phyloP scores from a whole-genome alignment of 352 stramenopile genomes.

The Poterioochromonas sp. region DNA sequence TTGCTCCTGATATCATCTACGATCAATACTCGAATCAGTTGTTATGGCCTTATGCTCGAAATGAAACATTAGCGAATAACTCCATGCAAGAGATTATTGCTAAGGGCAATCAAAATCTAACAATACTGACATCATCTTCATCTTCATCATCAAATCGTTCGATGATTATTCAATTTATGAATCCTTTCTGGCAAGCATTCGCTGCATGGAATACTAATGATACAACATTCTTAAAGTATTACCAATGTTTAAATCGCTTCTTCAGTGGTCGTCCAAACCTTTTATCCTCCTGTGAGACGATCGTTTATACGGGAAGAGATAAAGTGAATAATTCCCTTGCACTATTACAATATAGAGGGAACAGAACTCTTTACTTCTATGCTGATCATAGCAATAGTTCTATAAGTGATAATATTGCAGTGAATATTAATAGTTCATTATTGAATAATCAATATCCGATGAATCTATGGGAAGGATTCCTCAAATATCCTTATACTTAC shows the following conservation, averaged over 20 bases:
- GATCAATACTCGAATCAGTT: background rate
- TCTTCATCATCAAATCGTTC: background rate
- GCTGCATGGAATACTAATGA: slow-evolving; percentile 14
- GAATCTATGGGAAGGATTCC: background rate
- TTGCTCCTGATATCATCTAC: background rate
- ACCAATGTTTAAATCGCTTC: background rate
- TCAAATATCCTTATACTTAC: slow-evolving; percentile 19
- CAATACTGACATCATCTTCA: background rate
- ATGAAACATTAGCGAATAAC: background rate
- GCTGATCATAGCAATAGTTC: too few species aligned
- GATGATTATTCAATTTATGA: background rate
- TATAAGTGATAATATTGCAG: background rate
- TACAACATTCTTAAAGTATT: slow-evolving; percentile 6
- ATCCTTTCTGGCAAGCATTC: background rate
- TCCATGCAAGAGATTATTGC: background rate
- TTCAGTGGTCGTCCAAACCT: background rate
- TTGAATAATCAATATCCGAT: slow-evolving; percentile 19
- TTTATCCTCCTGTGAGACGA: background rate
- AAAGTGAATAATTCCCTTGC: background rate
- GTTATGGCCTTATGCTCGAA: slow-evolving; percentile 18
- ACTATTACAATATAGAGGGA: background rate
- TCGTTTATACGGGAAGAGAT: background rate
- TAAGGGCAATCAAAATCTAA: background rate
- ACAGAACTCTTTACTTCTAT: background rate
- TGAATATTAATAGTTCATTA: background rate